Base-by-base conservation (phyloP, 371 early-diverging fungal species). In the Phascolomyces articulosus region DNA sequence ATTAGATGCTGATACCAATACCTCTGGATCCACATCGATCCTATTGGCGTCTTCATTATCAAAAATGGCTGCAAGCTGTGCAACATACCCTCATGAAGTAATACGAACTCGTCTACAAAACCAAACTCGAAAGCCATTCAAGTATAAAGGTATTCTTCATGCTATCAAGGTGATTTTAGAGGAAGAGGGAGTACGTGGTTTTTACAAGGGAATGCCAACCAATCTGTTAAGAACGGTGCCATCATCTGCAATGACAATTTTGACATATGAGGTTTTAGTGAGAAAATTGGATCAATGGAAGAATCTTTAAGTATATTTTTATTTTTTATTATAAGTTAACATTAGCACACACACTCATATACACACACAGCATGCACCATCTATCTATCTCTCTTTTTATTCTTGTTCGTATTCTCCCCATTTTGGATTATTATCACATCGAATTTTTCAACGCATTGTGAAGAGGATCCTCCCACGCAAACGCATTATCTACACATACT, bases 211-310 rank as follows among this genome's bases (percentile, higher is more conserved):
- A 3, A 81, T 97, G 76, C 74, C 87, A 0, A 93, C 96, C 38
- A 96, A 95, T 70, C 68, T 97, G 41, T 72, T 97, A 40, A 83
- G 96, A 63, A 96, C 95, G 0, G 93, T 97, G 3, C 98, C 98
- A 11, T 88, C 94, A 10, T 88, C 93, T 58, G 94, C 94, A 58
- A 68, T 97, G 68, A 93, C 96, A 1, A 86, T 97, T 57, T 80
- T 93, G 65, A 95, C 95, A 7, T 97, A 94, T 63, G 97, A 97
- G 68, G 57, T 82, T 47, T 62, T 82, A 47, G 79, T 82, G 31
- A 66, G 63, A 57, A 68, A 69, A 63, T 44, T 82, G 60, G 75
- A 78, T 62, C 67, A 70, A 23, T 65, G 70, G 59, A 78, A 80
- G 62, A 40, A 57, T 57, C 57, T 31, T 3, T 57, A 40, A 24